phyloP scores from a whole-genome alignment of 306 rosid genomes.

The Spatholobus suberectus region DNA sequence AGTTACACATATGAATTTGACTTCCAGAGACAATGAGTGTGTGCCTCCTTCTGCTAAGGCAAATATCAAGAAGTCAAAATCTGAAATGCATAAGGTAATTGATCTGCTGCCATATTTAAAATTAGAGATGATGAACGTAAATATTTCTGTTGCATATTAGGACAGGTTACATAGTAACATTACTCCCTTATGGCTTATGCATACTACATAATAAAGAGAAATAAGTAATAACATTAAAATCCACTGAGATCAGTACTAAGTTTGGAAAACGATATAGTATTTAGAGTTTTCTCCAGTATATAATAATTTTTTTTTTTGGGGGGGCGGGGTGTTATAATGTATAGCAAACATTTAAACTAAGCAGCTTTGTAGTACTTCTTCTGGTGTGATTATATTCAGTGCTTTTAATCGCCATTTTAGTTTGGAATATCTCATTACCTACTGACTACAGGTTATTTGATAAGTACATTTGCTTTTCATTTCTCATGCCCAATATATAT shows the following conservation, averaged over 20 bases:
- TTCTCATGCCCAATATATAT: not conserved
- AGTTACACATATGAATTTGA: constrained; percentile 38
- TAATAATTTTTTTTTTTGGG: not conserved
- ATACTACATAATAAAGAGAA: not conserved
- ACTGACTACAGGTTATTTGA: not conserved
- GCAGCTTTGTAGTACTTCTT: constrained; percentile 1
- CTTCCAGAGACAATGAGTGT: constrained; percentile 45
- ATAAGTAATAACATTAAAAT: not conserved
- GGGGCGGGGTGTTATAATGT: not conserved
- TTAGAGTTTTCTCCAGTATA: constrained; percentile 4
- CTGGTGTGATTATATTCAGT: not conserved
- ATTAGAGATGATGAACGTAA: constrained; percentile 19
- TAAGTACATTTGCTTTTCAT: not conserved
- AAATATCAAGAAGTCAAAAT: constrained; percentile 45
- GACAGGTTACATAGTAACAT: constrained; percentile 24
- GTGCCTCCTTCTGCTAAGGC: constrained; percentile 35
- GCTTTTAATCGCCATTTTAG: constrained; percentile 17
- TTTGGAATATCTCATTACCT: not conserved
- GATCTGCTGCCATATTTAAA: constrained; percentile 19
- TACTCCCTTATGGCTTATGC: not conserved
- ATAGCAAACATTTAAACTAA: not conserved
- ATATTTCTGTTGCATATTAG: not conserved
- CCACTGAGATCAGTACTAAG: not conserved
- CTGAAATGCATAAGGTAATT: constrained; percentile 59
- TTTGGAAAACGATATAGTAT: not conserved